Evolutionary conservation across 352 stramenopile genomes (phyloP), one percentile per base, ranked within the genome.

Genomic region (Blastocystis sp.): DNA sequence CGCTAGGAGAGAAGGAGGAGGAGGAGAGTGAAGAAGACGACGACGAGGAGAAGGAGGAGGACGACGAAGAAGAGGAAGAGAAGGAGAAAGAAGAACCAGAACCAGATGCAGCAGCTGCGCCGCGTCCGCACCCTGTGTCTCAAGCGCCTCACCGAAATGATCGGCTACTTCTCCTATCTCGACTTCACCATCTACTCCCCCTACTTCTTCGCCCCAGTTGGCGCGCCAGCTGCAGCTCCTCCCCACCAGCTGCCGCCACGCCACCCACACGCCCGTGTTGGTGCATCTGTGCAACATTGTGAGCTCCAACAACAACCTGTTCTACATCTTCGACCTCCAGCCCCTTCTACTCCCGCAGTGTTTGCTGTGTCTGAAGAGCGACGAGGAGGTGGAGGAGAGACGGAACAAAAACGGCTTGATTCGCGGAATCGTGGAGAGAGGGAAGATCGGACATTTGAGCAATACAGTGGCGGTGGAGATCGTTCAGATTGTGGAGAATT

Each of bases 401-500:
- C 69, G 69, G 1, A 84, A 53, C 19, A 43, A 62, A 11, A 70
- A 69, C 5, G 74, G 74, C 40, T 4, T 38, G 38, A 53, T 56
- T n/a, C 41, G 69, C 38, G 38, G 69, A 2, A 64, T 17, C 56
- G 41, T 64, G 11, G 52, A 34, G 11, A 21, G 60, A 10, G 34
- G 60, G 10, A 64, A 59, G 66, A 34, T 79, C 10, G 69, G 69
- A 0, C 43, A 79, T 34, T 53, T 79, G 69, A 64, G 43, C 34
- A 69, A 34, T 2, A 5, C 74, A 11, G 74, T 84, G 40, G 60
- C 60, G 28, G 34, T 84, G 74, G 74, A 84, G 23, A 56, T 84
- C 40, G 52, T 84, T 7, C 74, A 69, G 61, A 56, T 84, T 17
- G 66, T 84, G 38, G 74, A 84, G 74, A 84, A 84, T 70, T 53